These are phyloP conservation scores for Globisporangium emineosum DNA, from an alignment of 352 stramenopile genomes.

Conservation along the genomic window DNA sequence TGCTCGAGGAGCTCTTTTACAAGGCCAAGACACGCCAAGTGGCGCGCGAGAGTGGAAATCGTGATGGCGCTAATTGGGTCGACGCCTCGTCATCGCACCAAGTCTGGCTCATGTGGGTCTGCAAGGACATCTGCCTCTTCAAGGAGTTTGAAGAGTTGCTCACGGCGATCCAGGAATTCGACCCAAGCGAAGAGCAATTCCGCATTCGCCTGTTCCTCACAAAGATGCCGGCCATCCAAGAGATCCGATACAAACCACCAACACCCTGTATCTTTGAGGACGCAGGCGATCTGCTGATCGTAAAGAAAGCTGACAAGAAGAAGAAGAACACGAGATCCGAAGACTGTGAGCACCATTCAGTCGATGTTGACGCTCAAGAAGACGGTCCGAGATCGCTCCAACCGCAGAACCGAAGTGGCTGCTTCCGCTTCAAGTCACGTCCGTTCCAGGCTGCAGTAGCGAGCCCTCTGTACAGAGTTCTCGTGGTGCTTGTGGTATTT, in stretches of 20 bases:
- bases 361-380: neutral
- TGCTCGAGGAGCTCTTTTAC: constrained; percentile 30
- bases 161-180: constrained; percentile 20
- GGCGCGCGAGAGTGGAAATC: neutral
- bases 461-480: constrained; percentile 1
- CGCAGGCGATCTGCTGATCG: neutral
- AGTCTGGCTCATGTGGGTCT: constrained; percentile 30
- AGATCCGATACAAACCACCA: constrained; percentile 20
- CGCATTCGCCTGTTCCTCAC: constrained; percentile 26
- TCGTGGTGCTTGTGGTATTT: constrained; percentile 10
- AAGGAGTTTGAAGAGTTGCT: constrained; percentile 34
- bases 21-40: neutral
- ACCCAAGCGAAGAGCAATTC: constrained; percentile 25
- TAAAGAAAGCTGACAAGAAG: constrained; percentile 1
- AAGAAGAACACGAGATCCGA: neutral
- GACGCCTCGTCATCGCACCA: neutral
- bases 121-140: constrained; percentile 25
- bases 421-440: constrained; percentile 22
- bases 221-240: constrained; percentile 15
- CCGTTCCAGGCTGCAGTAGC: constrained; percentile 21
- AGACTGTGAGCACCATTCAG: neutral
- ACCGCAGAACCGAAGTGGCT: constrained; percentile 18
- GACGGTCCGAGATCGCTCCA: neutral
- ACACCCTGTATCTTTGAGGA: constrained; percentile 12
- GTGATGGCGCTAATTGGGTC: neutral